A percentile compares a stretch with the other conserved stretches of the same genome.
Conservation (phyloP, 139 green algal species). For the Chlamydomonas sphaeroides region DNA sequence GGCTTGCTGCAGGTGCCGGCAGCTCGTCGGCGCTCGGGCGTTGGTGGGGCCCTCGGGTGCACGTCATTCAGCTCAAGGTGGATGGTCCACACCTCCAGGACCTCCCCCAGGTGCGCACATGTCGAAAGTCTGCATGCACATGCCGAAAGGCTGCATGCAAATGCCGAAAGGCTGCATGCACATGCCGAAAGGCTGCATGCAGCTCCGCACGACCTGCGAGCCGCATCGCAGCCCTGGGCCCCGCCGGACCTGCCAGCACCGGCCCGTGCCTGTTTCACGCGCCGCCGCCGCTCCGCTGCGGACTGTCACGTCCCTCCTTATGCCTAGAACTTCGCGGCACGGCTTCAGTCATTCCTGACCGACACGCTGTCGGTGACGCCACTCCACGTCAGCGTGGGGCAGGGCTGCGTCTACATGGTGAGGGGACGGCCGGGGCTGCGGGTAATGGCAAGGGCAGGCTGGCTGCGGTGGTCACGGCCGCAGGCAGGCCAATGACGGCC, state of each 20-base stretch:
- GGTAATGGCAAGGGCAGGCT: too few relatives aligned
- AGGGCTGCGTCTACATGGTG: slow-evolving; percentile 8
- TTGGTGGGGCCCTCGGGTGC: neutral
- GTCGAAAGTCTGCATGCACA: neutral
- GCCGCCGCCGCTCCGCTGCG: neutral
- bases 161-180: neutral
- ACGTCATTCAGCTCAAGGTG: slow-evolving; percentile 14
- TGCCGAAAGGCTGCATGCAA: neutral
- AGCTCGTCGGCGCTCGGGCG: too few relatives aligned
- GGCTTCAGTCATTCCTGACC: neutral
- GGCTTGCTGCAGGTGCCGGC: too few relatives aligned
- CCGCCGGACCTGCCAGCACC: neutral
- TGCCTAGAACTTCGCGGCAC: slow-evolving; percentile 10
- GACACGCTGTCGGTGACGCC: neutral
- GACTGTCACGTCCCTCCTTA: neutral
- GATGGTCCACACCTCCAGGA: slow-evolving; percentile 15
- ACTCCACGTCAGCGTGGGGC: neutral
- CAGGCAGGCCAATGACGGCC: too few relatives aligned
- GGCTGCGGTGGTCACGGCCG: too few relatives aligned
- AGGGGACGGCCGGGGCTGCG: too few relatives aligned
- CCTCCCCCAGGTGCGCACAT: neutral
- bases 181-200: neutral
- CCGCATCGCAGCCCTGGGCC: too few relatives aligned
- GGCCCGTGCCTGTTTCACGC: neutral
- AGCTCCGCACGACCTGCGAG: too few relatives aligned